phyloP scores from a whole-genome alignment of 2,329 filamentous ascomycete species.

The Claviceps pazoutovae region DNA sequence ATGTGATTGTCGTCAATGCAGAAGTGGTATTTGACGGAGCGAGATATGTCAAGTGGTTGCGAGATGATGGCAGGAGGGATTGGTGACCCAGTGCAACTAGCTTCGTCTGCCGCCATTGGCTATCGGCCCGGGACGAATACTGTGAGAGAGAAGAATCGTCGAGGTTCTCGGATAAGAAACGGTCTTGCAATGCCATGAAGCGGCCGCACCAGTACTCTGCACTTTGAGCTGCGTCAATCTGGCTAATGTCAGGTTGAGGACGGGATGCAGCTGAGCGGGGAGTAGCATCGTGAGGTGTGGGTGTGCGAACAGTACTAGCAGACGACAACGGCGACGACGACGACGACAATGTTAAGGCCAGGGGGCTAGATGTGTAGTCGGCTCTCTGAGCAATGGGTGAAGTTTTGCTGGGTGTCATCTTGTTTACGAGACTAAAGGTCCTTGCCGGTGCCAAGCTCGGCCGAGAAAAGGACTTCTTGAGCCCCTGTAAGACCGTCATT shows the following conservation, averaged over 20 bases:
- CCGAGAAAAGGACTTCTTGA: conserved; percentile 31
- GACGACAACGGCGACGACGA: not conserved
- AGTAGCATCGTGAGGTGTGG: not conserved
- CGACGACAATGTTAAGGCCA: not conserved
- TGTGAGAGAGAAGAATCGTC: conserved; percentile 3
- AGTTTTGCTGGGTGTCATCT: not conserved
- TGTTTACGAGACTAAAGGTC: conserved; percentile 9
- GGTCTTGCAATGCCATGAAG: conserved; percentile 42
- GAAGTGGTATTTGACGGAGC: conserved; percentile 20
- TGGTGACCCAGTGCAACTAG: not conserved
- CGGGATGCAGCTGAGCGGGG: conserved; percentile 1
- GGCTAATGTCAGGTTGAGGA: conserved; percentile 12
- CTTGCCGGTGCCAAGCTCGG: conserved; percentile 12
- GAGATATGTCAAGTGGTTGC: conserved; percentile 14
- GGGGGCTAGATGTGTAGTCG: not conserved
- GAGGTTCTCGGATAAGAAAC: conserved; percentile 18
- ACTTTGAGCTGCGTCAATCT: conserved; percentile 28
- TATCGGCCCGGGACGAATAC: not conserved
- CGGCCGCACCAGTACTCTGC: conserved; percentile 49
- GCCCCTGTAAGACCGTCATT: conserved; percentile 28
- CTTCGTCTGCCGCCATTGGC: not conserved
- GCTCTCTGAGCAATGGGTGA: not conserved
- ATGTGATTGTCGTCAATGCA: conserved; percentile 14
- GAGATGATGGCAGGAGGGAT: not conserved
- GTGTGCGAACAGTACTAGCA: not conserved